Percentiles rank a stretch among this genome's conserved stretches.
Conservation (phyloP, 1,284 basidiomycete genomes). For the Austroboletus niveus region DNA sequence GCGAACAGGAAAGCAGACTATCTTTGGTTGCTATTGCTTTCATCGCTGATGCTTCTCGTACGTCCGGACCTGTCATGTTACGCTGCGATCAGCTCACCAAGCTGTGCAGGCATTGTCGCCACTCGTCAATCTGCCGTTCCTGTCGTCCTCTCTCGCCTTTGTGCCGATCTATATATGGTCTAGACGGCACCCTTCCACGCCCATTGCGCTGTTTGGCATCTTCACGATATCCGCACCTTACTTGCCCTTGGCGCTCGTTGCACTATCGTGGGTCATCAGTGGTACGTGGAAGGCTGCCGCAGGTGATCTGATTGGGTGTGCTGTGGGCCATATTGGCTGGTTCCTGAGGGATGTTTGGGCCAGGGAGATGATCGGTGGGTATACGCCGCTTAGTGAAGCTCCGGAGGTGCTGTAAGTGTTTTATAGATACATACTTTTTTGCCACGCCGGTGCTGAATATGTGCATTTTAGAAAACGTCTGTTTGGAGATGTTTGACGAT, state of each 20-base stretch:
- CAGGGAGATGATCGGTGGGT: slow-evolving; percentile 82
- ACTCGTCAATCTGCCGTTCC: slow-evolving; percentile 86
- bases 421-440: neutral
- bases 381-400: slow-evolving; percentile 73
- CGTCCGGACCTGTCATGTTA: slow-evolving; percentile 20
- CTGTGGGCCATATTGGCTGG: slow-evolving; percentile 89
- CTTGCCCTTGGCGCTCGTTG: slow-evolving; percentile 87
- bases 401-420: slow-evolving; percentile 74
- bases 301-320: slow-evolving; percentile 84
- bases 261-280: slow-evolving; percentile 87
- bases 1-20: slow-evolving; percentile 90
- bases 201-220: slow-evolving; percentile 94
- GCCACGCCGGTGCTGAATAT: neutral
- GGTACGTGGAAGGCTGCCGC: slow-evolving; percentile 85
- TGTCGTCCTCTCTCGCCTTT: slow-evolving; percentile 86
- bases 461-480: slow-evolving; percentile 51
- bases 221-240: slow-evolving; percentile 96
- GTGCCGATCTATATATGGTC: slow-evolving; percentile 98
- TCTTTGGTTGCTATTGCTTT: slow-evolving; percentile 86
- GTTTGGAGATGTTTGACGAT: slow-evolving; percentile 53
- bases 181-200: slow-evolving; percentile 86
- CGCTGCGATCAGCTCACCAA: slow-evolving; percentile 1
- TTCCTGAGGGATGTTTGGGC: slow-evolving; percentile 96
- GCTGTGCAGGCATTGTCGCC: slow-evolving; percentile 71
- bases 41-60: slow-evolving; percentile 80